Evolutionary conservation across 192 early-diverging fungal genomes (phyloP).

Genomic region (Rhizoclosmatium sp.): DNA sequence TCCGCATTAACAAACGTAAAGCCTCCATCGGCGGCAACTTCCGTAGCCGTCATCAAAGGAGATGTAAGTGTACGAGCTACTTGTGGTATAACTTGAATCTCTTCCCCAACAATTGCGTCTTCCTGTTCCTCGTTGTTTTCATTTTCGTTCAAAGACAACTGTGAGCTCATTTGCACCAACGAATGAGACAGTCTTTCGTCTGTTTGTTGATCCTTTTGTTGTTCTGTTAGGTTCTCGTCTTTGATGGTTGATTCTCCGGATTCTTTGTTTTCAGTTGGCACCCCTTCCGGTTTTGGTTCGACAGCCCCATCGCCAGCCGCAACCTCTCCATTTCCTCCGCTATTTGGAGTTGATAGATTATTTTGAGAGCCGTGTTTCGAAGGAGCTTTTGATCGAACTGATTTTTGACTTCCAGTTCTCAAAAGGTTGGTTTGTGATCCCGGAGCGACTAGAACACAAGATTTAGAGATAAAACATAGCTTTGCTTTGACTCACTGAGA

Average conservation of each 20-base stretch:
- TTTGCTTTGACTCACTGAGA: not conserved
- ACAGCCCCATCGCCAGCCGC: not conserved
- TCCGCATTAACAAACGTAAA: constrained; percentile 44
- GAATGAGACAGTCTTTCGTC: not conserved
- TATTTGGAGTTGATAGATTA: not conserved
- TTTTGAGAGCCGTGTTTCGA: constrained; percentile 4
- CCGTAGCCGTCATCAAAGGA: constrained; percentile 17
- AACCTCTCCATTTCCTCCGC: not conserved
- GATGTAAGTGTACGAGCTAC: constrained; percentile 27
- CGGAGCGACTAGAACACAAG: not conserved
- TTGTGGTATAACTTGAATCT: constrained; percentile 36
- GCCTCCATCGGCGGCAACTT: constrained; percentile 10
- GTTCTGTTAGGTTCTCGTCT: not conserved
- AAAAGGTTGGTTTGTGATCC: constrained; percentile 5
- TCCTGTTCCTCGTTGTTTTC: not conserved
- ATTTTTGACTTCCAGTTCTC: not conserved
- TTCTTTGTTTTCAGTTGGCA: not conserved
- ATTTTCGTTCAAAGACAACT: not conserved
- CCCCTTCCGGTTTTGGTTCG: not conserved
- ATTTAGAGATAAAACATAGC: not conserved
- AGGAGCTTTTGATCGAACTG: not conserved
- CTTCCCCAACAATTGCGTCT: constrained; percentile 29
- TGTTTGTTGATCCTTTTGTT: not conserved
- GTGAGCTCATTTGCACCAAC: not conserved
- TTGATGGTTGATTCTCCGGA: not conserved